Evolutionary conservation across 2,329 filamentous ascomycete genomes (phyloP).

Genomic region (Pseudogymnoascus sp.): DNA sequence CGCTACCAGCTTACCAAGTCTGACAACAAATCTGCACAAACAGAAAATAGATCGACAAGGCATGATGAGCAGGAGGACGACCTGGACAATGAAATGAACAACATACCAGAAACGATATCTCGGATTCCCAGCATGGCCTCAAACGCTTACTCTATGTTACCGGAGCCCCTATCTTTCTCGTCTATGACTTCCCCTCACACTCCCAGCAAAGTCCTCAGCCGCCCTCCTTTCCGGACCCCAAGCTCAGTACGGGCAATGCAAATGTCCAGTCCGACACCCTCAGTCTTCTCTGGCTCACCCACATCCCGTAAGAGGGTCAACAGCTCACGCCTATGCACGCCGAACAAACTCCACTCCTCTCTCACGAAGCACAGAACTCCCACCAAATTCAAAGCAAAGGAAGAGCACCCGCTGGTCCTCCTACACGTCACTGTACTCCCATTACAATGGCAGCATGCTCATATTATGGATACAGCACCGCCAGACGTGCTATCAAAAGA

Average conservation of each 20-base stretch:
- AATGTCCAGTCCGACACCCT: conserved; percentile 59
- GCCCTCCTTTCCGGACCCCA: conserved; percentile 61
- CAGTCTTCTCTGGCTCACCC: conserved; percentile 46
- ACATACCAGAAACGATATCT: conserved; percentile 42
- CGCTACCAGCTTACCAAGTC: neutral
- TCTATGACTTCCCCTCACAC: conserved; percentile 26
- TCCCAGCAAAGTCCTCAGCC: conserved; percentile 46
- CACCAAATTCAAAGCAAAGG: conserved; percentile 48
- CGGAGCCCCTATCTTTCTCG: conserved; percentile 10
- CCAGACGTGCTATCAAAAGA: conserved; percentile 38
- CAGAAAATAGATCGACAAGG: conserved; percentile 30
- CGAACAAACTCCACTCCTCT: conserved; percentile 21
- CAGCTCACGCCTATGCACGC: conserved; percentile 52
- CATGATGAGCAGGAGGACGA: conserved; percentile 42
- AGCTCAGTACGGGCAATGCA: conserved; percentile 65
- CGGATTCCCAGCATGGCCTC: conserved; percentile 28
- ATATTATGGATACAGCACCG: conserved; percentile 42
- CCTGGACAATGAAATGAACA: conserved; percentile 12
- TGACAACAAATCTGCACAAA: conserved; percentile 18
- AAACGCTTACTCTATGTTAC: conserved; percentile 20
- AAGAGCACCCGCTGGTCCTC: conserved; percentile 62
- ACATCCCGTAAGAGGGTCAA: conserved; percentile 43
- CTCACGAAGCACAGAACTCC: conserved; percentile 37
- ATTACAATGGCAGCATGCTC: conserved; percentile 57
- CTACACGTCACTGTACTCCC: conserved; percentile 73